Evolutionary conservation across 1,139 yeast species (phyloP), one percentile per base, ranked within the genome.

Genomic region (Geotrichum europaeum): DNA sequence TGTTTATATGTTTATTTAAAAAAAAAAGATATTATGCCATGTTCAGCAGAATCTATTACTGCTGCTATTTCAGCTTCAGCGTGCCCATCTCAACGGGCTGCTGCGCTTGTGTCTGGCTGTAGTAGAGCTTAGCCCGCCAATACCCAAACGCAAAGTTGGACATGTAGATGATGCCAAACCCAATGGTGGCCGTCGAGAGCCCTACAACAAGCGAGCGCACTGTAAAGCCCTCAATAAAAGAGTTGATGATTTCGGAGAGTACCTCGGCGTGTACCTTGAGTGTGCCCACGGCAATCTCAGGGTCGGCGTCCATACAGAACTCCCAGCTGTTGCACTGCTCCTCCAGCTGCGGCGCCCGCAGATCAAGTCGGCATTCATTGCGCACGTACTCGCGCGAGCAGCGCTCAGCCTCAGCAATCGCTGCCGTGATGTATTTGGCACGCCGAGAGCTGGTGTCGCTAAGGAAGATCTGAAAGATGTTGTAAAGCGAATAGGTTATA

Each of bases 161-260:
- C 18, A 73, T 68, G 28, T 77, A 73, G 53, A 61, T 45, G 24
- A 78, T 67, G 2, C 78, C 67, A n/a, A 30, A 77, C 10, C 49
- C 58, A 34, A 54, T 30, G 1, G 51, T 18, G 76, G 62, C 75
- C 22, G 77, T 64, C 7, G 75, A 58, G 2, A 75, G 62, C 13
- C 79, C 67, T 56, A 84, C 78, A 3, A 82, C 66, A 61, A 87
- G 73, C 2, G 91, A 78, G 71, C 87, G 86, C 84, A 87, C 84
- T 34, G 85, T 81, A 49, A 89, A 82, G 2, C 89, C 87, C 50
- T 81, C 83, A 34, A 88, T 76, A 67, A 90, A 87, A 1, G 89
- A 86, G 71, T 89, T 86, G 47, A 89, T 75, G 15, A 88, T 84
- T 63, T 87, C 95, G 0, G 94, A 95, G 64, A 88, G 75, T 0